Base-by-base conservation (phyloP, 495 filamentous ascomycete genomes). In the Tuber aestivum region DNA sequence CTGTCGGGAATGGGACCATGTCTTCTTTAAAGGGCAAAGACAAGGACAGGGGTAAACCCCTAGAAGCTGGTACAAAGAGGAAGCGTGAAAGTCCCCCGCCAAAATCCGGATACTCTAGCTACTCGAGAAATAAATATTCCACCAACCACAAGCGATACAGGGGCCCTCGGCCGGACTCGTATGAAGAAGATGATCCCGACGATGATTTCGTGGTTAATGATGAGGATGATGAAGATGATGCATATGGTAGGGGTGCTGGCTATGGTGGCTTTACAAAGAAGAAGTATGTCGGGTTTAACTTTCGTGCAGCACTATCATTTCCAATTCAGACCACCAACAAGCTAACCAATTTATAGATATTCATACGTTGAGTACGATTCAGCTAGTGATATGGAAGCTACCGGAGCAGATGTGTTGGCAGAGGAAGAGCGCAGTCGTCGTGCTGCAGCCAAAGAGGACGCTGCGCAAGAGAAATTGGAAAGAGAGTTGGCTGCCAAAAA, bases 321-420 rank as follows among this genome's bases (percentile, higher is more conserved):
- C n/a, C 68, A 56, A 10, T 38, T 50, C 71, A 40, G 41, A 41
- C 70, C 14, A 41, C 56, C 32, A 5, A 35, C 56, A 65, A 65
- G 12, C 56, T 65, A 65, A 65, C 27, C 14, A 65, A 65, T 37
- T 35, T 40, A 69, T 42, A 82, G 81, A 71, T 82, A 82, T 48
- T 77, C 72, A 61, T 83, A 83, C 74, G 77, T 74, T 32, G 83
- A 86, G 71, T 86, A 87, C 48, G 86, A 85, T 42, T 87, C 86
- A 2, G 87, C 87, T 42, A 87, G 86, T 27, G 89, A 91, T 78
- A 91, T 91, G 89, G 89, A 91, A 80, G 89, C 89, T 8, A 88
- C 88, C 3, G 72, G 88, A 18, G 85, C 86, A 27, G 89, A 90
- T 72, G 88, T 91, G 23, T 86, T 90, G 48, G 85, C 87, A 44